Conservation (phyloP, 768 basidiomycete species). For the Pleurotus tuber-regium region DNA sequence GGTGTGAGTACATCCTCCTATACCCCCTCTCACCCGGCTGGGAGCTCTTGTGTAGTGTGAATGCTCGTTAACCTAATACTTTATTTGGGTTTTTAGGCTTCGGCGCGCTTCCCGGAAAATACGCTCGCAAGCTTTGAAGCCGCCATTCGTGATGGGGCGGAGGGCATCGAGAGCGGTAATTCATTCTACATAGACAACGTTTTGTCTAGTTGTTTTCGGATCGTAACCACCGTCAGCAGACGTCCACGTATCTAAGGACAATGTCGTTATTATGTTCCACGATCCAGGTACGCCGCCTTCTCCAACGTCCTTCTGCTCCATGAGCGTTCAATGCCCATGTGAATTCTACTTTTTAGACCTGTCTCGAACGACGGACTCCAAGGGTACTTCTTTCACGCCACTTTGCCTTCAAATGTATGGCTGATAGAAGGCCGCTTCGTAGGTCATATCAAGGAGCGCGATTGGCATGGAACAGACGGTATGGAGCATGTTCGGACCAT, state of each 20-base stretch:
- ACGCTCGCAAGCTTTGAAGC: constrained; percentile 93
- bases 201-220: constrained; percentile 29
- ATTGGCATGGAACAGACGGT: constrained; percentile 68
- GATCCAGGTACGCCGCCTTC: constrained; percentile 63
- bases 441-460: constrained; percentile 68
- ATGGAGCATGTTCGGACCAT: constrained; percentile 79
- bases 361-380: constrained; percentile 78
- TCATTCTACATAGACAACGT: constrained; percentile 28
- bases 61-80: background rate
- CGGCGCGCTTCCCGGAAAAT: constrained; percentile 87
- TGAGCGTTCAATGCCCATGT: constrained; percentile 16
- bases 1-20: constrained; percentile 39
- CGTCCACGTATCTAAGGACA: constrained; percentile 90
- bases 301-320: constrained; percentile 15
- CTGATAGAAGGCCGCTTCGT: constrained; percentile 7
- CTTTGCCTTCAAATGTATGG: background rate
- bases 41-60: no score
- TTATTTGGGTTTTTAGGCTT: constrained; percentile 53
- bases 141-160: constrained; percentile 92
- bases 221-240: constrained; percentile 68
- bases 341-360: constrained; percentile 43
- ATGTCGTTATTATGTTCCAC: constrained; percentile 93
- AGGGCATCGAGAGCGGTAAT: constrained; percentile 98
- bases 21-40: no score
- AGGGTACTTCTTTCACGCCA: constrained; percentile 37